phyloP scores from a whole-genome alignment of 2,329 filamentous ascomycete species.

The Talaromyces sp. region DNA sequence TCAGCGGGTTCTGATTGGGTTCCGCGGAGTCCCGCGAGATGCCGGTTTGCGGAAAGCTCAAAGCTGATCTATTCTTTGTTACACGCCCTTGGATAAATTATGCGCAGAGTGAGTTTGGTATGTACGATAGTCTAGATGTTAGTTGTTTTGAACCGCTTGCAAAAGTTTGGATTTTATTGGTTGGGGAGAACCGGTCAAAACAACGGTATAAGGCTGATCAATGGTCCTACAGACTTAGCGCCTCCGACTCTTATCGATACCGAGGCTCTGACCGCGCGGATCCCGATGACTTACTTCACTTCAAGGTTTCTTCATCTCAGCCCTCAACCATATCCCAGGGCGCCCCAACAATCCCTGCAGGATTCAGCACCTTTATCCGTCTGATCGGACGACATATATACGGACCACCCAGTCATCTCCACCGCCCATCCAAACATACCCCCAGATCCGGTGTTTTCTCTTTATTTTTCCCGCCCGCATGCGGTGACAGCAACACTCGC shows the following conservation, averaged over 20 bases:
- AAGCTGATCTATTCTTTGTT: too few species aligned
- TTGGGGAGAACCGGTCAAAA: too few species aligned
- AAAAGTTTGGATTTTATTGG: too few species aligned
- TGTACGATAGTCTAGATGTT: too few species aligned
- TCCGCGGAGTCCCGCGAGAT: conserved; percentile 20
- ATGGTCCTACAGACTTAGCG: conserved; percentile 1
- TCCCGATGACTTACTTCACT: conserved; percentile 19
- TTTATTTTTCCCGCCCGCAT: conserved; percentile 10
- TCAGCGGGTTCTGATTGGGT: conserved; percentile 15
- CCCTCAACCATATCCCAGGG: neutral
- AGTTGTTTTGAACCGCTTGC: too few species aligned
- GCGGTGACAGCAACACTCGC: conserved; percentile 3
- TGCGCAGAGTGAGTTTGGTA: too few species aligned
- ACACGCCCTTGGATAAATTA: too few species aligned
- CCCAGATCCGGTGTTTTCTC: neutral
- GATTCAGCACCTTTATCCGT: neutral
- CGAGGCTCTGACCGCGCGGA: conserved; percentile 11
- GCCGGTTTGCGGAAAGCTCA: conserved; percentile 13
- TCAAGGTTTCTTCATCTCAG: neutral
- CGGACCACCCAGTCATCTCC: neutral
- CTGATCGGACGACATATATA: too few species aligned
- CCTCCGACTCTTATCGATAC: conserved; percentile 10
- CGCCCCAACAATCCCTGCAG: neutral
- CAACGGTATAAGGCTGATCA: neutral
- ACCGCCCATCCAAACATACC: neutral